These are phyloP conservation scores for Phaeomoniella chlamydospora DNA, from an alignment of 2,329 filamentous ascomycete species.

Conservation along the genomic window DNA sequence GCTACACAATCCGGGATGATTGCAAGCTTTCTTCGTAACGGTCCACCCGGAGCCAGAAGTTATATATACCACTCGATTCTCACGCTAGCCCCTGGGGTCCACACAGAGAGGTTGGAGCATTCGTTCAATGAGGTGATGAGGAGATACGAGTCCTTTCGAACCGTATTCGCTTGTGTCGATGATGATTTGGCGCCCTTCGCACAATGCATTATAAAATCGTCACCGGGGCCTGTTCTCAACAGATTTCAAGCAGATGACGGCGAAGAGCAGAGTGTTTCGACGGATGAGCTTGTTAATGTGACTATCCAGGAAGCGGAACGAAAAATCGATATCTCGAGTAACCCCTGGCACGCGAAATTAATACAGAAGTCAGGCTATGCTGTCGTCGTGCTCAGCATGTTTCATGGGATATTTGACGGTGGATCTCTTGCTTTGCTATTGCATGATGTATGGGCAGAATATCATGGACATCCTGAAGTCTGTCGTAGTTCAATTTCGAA, in stretches of 20 bases:
- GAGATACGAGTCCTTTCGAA: no score
- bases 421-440: conserved; percentile 68
- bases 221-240: no score
- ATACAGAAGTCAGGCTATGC: no score
- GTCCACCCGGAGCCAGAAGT: no score
- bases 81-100: no score
- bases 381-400: not conserved
- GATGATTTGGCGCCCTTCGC: not conserved
- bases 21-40: not conserved
- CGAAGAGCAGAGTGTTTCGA: no score
- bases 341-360: no score
- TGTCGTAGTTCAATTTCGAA: conserved; percentile 33
- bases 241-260: no score
- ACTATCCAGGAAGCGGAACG: no score
- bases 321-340: no score
- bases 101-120: not conserved
- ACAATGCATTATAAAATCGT: not conserved
- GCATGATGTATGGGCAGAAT: conserved; percentile 52
- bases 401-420: conserved; percentile 81
- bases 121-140: not conserved
- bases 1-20: not conserved
- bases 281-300: no score
- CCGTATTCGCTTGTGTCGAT: not conserved
- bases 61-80: no score
- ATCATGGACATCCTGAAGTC: conserved; percentile 27